Conservation (phyloP, 2,329 filamentous ascomycete species). For the Aspergillus awamori region DNA sequence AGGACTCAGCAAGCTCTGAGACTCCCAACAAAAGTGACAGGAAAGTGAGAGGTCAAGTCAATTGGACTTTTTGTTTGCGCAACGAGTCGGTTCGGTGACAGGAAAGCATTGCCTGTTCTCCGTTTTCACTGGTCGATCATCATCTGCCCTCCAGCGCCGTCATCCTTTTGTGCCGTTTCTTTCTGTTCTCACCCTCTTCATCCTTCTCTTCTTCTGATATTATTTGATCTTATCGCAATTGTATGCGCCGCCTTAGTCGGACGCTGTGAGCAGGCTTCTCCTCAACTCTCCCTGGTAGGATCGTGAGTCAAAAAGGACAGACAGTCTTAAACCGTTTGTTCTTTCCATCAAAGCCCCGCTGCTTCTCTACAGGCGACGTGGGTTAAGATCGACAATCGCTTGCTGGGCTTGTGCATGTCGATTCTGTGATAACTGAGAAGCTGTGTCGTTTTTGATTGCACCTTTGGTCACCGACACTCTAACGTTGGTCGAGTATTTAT, state of each 20-base stretch:
- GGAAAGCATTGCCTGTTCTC: slow-evolving; percentile 14
- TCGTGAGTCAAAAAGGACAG: not conserved
- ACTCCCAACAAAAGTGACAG: slow-evolving; percentile 1
- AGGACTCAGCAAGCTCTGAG: slow-evolving; percentile 8
- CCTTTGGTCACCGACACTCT: slow-evolving; percentile 1
- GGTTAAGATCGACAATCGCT: slow-evolving; percentile 29
- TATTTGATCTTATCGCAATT: slow-evolving; percentile 28
- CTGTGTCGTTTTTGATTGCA: slow-evolving; percentile 3
- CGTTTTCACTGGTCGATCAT: slow-evolving; percentile 27
- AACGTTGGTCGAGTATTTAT: not conserved
- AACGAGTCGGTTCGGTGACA: slow-evolving; percentile 6
- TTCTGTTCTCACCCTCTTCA: slow-evolving; percentile 19
- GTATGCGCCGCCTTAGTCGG: slow-evolving; percentile 39
- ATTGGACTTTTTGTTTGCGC: slow-evolving; percentile 9
- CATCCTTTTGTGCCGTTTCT: slow-evolving; percentile 17
- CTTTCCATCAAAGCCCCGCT: slow-evolving; percentile 15
- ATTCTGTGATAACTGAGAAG: slow-evolving; percentile 13
- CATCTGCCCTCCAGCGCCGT: slow-evolving; percentile 21
- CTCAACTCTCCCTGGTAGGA: slow-evolving; percentile 21
- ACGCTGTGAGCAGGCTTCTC: slow-evolving; percentile 40
- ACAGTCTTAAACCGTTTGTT: not conserved
- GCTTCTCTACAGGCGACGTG: slow-evolving; percentile 25
- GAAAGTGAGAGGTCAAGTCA: slow-evolving; percentile 1
- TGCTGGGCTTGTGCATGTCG: slow-evolving; percentile 35
- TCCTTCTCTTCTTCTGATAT: slow-evolving; percentile 21